Evolutionary conservation across 129 eudicot species (phyloP), one percentile per base, ranked within the genome.

Genomic region (Escallonia rubra): DNA sequence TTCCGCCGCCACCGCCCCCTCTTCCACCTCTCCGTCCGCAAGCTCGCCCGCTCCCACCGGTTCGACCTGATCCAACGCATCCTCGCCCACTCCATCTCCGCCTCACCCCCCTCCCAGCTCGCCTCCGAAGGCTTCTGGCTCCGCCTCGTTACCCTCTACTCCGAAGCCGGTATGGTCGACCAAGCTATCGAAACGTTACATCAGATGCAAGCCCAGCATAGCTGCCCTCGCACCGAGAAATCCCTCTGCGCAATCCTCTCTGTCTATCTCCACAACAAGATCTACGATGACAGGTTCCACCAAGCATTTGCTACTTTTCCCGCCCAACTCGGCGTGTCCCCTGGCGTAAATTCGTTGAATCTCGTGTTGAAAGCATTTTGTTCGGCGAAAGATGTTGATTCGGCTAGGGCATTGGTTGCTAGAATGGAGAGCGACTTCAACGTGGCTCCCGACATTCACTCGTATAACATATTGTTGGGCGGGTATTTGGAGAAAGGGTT

Each of bases 101-200:
- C 16, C 14, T 68, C 81, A 2, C 74, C 78, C 10, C 41, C 72
- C 8, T 16, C 61, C 4, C 77, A 71, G 66, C 72, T 82, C 11
- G 68, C 67, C 11, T 71, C 76, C 12, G 87, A 82, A 75, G 78
- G 72, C 8, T 78, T 78, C 16, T 78, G 83, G 81, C 73, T 71
- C 68, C 69, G 83, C 43, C 50, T 82, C n/a, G 74, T 69, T 12
- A 79, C 67, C 71, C 58, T 78, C 43, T 82, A 82, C 61, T 79
- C 81, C 2, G 75, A 82, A 54, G 81, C 75, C n/a, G 83, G 83
- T 3, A 78, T 82, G 87, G 65, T 74, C 41, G 87, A 79, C 47
- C 71, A 74, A 74, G 83, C 87, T 55, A 81, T 74, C 75, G 68
- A 74, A 48, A 57, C 74, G 75, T 82, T 78, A 59, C 78, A 82